Conservation (phyloP, 257 asterid genomes). For the Buddleja alternifolia region DNA sequence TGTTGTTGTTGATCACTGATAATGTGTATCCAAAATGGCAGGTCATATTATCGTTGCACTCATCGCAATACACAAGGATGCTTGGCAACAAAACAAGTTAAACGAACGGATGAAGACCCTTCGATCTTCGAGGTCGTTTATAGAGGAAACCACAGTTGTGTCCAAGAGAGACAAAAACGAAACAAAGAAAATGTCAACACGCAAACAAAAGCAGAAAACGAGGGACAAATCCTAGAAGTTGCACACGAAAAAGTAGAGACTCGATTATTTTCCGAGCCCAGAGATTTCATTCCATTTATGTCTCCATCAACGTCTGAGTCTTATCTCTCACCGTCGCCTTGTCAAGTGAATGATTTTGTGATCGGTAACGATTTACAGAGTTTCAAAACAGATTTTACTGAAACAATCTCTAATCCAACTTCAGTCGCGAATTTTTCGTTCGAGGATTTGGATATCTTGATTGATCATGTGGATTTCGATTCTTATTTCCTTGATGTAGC, state of each 20-base stretch:
- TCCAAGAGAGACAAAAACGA: conserved; percentile 12
- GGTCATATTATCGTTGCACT: conserved; percentile 75
- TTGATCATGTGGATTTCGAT: conserved; percentile 40
- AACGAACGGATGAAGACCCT: conserved; percentile 47
- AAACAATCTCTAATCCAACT: conserved; percentile 38
- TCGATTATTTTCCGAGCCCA: conserved; percentile 32
- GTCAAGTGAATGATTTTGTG: conserved; percentile 20
- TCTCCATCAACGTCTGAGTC: too few relatives aligned
- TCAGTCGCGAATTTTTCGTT: conserved; percentile 38
- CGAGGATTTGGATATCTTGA: conserved; percentile 36
- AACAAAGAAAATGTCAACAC: conserved; percentile 10
- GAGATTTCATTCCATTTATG: too few relatives aligned
- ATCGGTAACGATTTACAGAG: conserved; percentile 26
- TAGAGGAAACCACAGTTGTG: conserved; percentile 60
- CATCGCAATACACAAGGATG: conserved; percentile 61
- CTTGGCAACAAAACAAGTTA: conserved; percentile 68
- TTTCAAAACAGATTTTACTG: conserved; percentile 40
- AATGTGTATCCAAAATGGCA: conserved; percentile 32
- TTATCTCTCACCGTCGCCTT: conserved; percentile 24
- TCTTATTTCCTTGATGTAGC: conserved; percentile 28
- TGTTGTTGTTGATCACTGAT: too few relatives aligned
- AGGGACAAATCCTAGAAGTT: too few relatives aligned
- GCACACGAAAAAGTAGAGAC: conserved; percentile 20
- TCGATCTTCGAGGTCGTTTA: conserved; percentile 43
- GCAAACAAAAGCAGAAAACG: too few relatives aligned